Evolutionary conservation across 768 basidiomycete genomes (phyloP), one percentile per base, ranked within the genome.

Genomic region (Tulasnella sp.): DNA sequence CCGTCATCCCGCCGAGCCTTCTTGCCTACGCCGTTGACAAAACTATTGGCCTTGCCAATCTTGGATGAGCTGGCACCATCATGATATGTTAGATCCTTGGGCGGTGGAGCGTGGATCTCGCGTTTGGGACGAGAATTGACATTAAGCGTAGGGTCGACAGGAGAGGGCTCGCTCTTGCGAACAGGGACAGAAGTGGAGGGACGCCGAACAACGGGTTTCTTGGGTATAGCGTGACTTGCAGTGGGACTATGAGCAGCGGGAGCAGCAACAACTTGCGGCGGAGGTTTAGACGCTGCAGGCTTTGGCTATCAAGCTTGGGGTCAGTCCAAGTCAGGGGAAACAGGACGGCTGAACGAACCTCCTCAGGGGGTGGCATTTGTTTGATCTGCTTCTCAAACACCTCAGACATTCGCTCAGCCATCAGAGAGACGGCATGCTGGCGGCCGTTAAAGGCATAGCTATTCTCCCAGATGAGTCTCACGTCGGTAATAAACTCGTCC

Each of bases 71-170:
- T 76, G 55, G 74, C 69, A 68, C 83, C 83, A 66, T 89, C 87
- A 11, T 79, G 79, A 67, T 94, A 96, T 0, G 84, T 78, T 8
- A 92, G 69, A 64, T 97, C 94, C 69, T 91, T 93, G 0, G 91
- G 82, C 19, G 90, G 85, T 9, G 93, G 94, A 3, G 94, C 89
- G 66, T 97, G 94, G 27, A 97, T 93, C 69, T 99, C 96, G 53
- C 96, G 87, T 72, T 97, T 98, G 1, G 94, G 94, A n/a, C 96
- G 82, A 21, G 64, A 23, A 17, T 54, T 62, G 35, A 66, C 67
- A 21, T 21, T 41, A 14, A 40, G 19, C 19, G 17, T 37, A n/a
- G 60, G 31, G 14, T 25, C 46, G 25, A 43, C 41, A 25, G 55
- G 25, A 35, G 41, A 46, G n/a, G 25, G 68, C 4, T 89, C 87